These are phyloP conservation scores for Kluyveromyces sp. DNA, from an alignment of 1,139 yeast genomes.

Conservation along the genomic window DNA sequence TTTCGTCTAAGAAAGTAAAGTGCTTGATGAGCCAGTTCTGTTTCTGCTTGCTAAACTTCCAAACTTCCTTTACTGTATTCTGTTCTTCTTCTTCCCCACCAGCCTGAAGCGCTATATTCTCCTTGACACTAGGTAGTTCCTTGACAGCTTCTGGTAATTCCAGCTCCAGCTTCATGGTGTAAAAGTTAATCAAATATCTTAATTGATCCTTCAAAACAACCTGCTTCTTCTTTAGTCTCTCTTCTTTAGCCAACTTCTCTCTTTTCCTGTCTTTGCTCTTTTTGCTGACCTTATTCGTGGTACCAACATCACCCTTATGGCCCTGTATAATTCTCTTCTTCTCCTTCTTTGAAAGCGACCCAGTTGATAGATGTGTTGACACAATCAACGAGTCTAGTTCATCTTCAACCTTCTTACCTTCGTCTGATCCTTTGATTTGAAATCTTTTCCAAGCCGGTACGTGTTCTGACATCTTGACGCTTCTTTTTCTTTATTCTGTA, in stretches of 20 bases:
- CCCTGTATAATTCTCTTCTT: constrained; percentile 40
- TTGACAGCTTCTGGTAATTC: constrained; percentile 5
- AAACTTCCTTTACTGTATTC: constrained; percentile 29
- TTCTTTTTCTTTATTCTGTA: too few relatives aligned
- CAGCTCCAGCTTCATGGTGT: constrained; percentile 36
- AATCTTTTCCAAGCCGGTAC: constrained; percentile 90
- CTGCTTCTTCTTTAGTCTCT: constrained; percentile 35
- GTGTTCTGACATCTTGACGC: constrained; percentile 24
- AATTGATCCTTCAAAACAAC: constrained; percentile 59
- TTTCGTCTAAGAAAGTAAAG: constrained; percentile 45
- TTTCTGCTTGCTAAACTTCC: constrained; percentile 93
- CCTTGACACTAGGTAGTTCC: constrained; percentile 4
- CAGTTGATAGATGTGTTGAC: constrained; percentile 40
- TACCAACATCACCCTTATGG: constrained; percentile 10
- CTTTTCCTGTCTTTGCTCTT: constrained; percentile 55
- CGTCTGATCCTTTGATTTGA: constrained; percentile 43
- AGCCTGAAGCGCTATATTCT: constrained; percentile 1
- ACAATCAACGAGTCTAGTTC: constrained; percentile 33
- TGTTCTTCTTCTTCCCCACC: constrained; percentile 9
- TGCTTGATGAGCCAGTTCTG: constrained; percentile 88
- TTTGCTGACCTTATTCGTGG: constrained; percentile 27
- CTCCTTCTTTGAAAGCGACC: constrained; percentile 40
- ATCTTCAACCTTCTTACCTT: constrained; percentile 12
- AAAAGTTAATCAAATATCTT: constrained; percentile 61
- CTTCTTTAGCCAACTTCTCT: constrained; percentile 64